Conservation (phyloP, 768 basidiomycete genomes). For the Suillus subluteus region DNA sequence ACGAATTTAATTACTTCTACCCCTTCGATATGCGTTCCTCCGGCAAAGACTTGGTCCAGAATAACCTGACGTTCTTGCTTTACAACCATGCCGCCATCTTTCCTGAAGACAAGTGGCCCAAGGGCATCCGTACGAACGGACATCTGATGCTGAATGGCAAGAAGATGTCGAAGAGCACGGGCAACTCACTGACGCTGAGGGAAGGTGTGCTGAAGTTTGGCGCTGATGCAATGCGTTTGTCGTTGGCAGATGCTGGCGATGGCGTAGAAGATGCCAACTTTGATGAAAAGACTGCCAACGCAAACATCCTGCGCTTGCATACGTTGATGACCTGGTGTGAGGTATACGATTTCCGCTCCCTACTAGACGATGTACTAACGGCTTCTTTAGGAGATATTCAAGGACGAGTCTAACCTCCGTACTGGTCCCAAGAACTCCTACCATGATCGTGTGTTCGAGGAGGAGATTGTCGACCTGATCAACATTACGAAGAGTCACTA, state of each 20-base stretch:
- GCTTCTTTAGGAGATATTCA: conserved; percentile 72
- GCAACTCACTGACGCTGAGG: conserved; percentile 89
- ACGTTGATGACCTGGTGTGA: conserved; percentile 93
- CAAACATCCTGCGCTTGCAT: conserved; percentile 91
- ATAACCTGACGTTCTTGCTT: conserved; percentile 91
- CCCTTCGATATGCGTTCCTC: conserved; percentile 98
- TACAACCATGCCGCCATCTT: conserved; percentile 98
- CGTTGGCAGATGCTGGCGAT: conserved; percentile 95
- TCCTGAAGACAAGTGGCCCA: conserved; percentile 84
- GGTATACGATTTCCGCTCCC: conserved; percentile 44
- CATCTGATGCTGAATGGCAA: conserved; percentile 97
- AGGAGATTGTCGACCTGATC: conserved; percentile 88
- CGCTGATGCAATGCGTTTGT: conserved; percentile 90
- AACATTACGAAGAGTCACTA: conserved; percentile 81
- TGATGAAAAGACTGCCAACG: conserved; percentile 97
- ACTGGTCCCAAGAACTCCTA: conserved; percentile 71
- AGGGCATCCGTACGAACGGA: conserved; percentile 92
- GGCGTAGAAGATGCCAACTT: conserved; percentile 99
- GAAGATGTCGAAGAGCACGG: conserved; percentile 98
- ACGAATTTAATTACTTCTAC: conserved; percentile 96
- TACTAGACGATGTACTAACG: not conserved
- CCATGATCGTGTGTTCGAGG: conserved; percentile 89
- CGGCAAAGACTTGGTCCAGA: conserved; percentile 95
- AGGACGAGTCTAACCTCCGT: conserved; percentile 71
- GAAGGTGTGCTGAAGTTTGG: conserved; percentile 95